phyloP scores from a whole-genome alignment of 495 filamentous ascomycete genomes.

The Annulohypoxylon bovei region DNA sequence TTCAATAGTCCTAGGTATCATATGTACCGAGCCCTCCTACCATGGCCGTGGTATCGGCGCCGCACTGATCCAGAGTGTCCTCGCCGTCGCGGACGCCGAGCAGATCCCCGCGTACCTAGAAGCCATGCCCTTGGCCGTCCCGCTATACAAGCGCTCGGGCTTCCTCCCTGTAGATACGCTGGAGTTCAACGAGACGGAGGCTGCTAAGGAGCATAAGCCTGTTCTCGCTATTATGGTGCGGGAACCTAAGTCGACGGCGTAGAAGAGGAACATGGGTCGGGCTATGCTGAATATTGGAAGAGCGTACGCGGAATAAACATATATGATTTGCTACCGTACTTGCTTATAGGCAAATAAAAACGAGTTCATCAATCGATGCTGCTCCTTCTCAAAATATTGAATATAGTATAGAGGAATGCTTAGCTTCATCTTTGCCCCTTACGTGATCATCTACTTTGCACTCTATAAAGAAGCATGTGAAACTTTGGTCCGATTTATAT shows the following conservation, averaged over 20 bases:
- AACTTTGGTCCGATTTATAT: background rate
- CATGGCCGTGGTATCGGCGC: slow-evolving; percentile 55
- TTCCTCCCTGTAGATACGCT: slow-evolving; percentile 47
- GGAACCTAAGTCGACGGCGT: slow-evolving; percentile 19
- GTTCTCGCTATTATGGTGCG: slow-evolving; percentile 35
- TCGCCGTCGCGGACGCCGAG: slow-evolving; percentile 49
- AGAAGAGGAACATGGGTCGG: background rate
- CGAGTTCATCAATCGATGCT: background rate
- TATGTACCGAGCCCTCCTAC: slow-evolving; percentile 55
- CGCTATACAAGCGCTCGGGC: slow-evolving; percentile 55
- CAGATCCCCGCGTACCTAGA: slow-evolving; percentile 56
- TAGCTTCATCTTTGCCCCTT: background rate
- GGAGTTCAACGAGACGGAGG: slow-evolving; percentile 23
- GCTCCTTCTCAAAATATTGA: background rate
- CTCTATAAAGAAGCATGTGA: background rate
- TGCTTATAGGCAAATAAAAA: background rate
- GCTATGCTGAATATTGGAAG: background rate
- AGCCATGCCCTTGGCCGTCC: slow-evolving; percentile 51
- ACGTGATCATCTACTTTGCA: background rate
- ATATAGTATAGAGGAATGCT: background rate
- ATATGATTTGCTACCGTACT: background rate
- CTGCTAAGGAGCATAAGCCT: slow-evolving; percentile 15
- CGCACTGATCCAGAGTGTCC: slow-evolving; percentile 48
- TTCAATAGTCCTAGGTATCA: slow-evolving; percentile 49
- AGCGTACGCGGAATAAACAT: background rate